Conservation (phyloP, 768 basidiomycete species). For the Mycena leptocephala region DNA sequence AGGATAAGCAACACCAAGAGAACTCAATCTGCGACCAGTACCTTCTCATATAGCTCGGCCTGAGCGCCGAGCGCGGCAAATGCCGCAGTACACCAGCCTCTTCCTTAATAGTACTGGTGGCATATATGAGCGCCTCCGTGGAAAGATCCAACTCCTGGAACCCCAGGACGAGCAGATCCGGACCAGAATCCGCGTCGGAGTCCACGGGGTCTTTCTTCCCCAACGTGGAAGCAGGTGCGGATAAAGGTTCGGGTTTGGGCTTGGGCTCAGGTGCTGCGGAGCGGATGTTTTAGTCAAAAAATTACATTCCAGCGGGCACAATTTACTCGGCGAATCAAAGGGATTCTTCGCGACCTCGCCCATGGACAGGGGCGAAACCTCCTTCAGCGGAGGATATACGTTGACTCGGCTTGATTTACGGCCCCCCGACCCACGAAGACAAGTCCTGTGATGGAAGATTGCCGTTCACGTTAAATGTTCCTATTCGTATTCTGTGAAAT, state of each 20-base stretch:
- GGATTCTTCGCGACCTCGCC: constrained; percentile 43
- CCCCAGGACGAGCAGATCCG: constrained; percentile 82
- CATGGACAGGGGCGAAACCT: constrained; percentile 54
- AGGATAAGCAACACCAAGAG: neutral
- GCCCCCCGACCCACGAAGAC: constrained; percentile 70
- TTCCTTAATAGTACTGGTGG: constrained; percentile 73
- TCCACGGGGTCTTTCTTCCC: constrained; percentile 23
- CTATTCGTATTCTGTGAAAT: constrained; percentile 71
- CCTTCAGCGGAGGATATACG: constrained; percentile 7
- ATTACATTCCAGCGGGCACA: too few relatives aligned
- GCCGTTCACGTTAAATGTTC: constrained; percentile 92
- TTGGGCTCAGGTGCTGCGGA: neutral
- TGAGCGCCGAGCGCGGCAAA: constrained; percentile 83
- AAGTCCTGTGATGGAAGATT: constrained; percentile 82
- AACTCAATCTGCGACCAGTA: constrained; percentile 38
- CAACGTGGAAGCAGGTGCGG: neutral
- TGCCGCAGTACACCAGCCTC: constrained; percentile 82
- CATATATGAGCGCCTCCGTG: constrained; percentile 83
- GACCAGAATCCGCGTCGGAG: constrained; percentile 55
- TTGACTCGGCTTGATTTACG: neutral
- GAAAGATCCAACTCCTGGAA: constrained; percentile 90
- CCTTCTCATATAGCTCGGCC: constrained; percentile 77
- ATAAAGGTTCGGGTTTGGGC: neutral
- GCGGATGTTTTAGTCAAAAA: neutral
- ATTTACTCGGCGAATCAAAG: constrained; percentile 28